phyloP scores from a whole-genome alignment of 495 filamentous ascomycete species.

The Neurospora sp. region DNA sequence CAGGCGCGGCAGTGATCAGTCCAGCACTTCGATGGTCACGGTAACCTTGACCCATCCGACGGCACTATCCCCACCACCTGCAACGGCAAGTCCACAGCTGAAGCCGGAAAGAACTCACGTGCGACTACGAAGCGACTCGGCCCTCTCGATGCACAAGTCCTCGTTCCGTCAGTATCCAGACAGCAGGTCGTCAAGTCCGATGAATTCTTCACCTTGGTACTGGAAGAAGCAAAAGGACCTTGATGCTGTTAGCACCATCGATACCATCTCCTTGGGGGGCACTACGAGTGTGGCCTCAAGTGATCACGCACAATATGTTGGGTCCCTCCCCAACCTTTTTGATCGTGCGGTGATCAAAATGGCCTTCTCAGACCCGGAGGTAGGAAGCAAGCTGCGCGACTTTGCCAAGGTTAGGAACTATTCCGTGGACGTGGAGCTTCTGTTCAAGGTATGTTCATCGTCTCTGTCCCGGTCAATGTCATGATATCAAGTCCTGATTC shows the following conservation, averaged over 20 bases:
- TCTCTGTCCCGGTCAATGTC: background rate
- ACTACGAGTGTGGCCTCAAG: background rate
- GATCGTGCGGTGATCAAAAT: conserved; percentile 36
- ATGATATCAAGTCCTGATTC: background rate
- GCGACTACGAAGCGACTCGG: conserved; percentile 30
- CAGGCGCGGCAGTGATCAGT: conserved; percentile 10
- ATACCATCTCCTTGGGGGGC: conserved; percentile 5
- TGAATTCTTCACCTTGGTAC: background rate
- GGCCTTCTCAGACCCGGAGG: conserved; percentile 35
- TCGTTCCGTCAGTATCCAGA: conserved; percentile 25
- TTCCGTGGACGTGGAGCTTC: conserved; percentile 39
- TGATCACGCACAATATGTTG: background rate
- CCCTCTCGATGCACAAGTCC: conserved; percentile 23
- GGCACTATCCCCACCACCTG: conserved; percentile 17
- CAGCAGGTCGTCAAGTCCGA: conserved; percentile 19
- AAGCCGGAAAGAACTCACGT: conserved; percentile 9
- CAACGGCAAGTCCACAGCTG: conserved; percentile 2
- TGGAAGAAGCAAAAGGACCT: conserved; percentile 3
- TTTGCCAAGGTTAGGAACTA: conserved; percentile 34
- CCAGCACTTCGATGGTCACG: conserved; percentile 2
- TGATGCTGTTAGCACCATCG: conserved; percentile 10
- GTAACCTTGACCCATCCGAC: conserved; percentile 7
- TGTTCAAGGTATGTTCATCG: conserved; percentile 29
- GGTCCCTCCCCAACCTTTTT: conserved; percentile 29
- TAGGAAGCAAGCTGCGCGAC: conserved; percentile 29